Conservation (phyloP, 2,329 filamentous ascomycete genomes). For the Claviceps capensis region DNA sequence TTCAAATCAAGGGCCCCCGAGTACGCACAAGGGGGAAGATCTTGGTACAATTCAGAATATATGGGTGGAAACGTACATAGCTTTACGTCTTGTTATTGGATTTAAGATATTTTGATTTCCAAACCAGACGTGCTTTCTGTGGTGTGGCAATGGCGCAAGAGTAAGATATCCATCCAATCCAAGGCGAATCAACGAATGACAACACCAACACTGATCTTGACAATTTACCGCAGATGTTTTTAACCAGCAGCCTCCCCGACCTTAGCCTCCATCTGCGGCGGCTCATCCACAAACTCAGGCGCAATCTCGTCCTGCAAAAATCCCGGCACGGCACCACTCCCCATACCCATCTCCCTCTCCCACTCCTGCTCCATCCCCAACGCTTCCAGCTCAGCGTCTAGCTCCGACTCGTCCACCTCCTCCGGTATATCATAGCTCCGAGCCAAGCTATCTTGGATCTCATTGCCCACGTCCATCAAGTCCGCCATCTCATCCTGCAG, state of each 20-base stretch:
- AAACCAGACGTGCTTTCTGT: too few species aligned
- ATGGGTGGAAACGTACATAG: too few species aligned
- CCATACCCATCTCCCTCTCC: slow-evolving; percentile 46
- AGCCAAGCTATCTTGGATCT: slow-evolving; percentile 90
- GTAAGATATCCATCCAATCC: too few species aligned
- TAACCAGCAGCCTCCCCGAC: slow-evolving; percentile 66
- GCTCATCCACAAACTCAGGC: slow-evolving; percentile 86
- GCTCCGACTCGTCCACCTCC: slow-evolving; percentile 89
- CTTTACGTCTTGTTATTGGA: too few species aligned
- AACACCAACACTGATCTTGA: too few species aligned
- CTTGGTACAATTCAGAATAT: too few species aligned
- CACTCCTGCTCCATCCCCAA: slow-evolving; percentile 88
- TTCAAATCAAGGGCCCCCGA: too few species aligned
- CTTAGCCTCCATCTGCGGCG: slow-evolving; percentile 58
- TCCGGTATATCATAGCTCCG: slow-evolving; percentile 90
- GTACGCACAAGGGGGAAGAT: too few species aligned
- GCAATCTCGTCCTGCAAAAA: slow-evolving; percentile 82
- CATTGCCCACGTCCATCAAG: slow-evolving; percentile 91
- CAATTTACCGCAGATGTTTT: slow-evolving; percentile 1
- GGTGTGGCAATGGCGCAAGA: too few species aligned
- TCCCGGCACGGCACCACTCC: slow-evolving; percentile 51
- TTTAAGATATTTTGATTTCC: too few species aligned
- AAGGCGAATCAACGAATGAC: too few species aligned
- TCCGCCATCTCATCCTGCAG: slow-evolving; percentile 99
- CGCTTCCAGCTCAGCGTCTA: slow-evolving; percentile 93